These are phyloP conservation scores for Candida ovalis DNA, from an alignment of 805 yeast species.

Conservation along the genomic window DNA sequence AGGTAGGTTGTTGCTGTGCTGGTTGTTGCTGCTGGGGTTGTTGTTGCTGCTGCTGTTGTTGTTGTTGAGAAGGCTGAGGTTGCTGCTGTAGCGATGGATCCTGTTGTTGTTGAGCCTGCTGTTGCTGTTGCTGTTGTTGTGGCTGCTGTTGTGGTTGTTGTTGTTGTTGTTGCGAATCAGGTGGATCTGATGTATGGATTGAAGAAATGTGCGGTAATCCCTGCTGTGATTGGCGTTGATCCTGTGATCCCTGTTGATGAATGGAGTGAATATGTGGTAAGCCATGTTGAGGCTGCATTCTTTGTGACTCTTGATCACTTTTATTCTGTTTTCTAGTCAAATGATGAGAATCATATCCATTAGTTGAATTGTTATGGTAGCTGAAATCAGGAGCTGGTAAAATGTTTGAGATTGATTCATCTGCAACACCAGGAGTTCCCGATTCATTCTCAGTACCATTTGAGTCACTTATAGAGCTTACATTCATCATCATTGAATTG, in stretches of 20 bases:
- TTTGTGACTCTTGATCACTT: constrained; percentile 10
- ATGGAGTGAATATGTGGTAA: not conserved
- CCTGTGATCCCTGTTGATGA: not conserved
- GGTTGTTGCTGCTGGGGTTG: not conserved
- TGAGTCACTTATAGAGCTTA: not conserved
- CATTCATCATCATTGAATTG: not conserved
- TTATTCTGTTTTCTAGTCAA: not conserved
- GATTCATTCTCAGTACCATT: not conserved
- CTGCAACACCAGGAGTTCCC: not conserved
- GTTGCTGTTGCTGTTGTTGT: constrained; percentile 5
- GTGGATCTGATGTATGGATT: not conserved
- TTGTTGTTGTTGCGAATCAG: not conserved
- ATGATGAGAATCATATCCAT: not conserved
- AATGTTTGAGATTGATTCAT: constrained; percentile 10
- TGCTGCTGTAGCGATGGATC: constrained; percentile 5
- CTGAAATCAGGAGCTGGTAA: constrained; percentile 15
- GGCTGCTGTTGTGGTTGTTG: not conserved
- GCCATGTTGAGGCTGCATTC: constrained; percentile 1
- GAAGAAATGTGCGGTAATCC: not conserved
- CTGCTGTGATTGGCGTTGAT: not conserved
- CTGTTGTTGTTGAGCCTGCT: constrained; percentile 1
- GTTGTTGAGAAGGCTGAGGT: constrained; percentile 1
- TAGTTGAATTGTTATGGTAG: constrained; percentile 7
- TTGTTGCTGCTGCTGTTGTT: constrained; percentile 1
- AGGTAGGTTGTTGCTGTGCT: not conserved